These are phyloP conservation scores for Juglanconis juglandina DNA, from an alignment of 2,329 filamentous ascomycete genomes.

Conservation along the genomic window DNA sequence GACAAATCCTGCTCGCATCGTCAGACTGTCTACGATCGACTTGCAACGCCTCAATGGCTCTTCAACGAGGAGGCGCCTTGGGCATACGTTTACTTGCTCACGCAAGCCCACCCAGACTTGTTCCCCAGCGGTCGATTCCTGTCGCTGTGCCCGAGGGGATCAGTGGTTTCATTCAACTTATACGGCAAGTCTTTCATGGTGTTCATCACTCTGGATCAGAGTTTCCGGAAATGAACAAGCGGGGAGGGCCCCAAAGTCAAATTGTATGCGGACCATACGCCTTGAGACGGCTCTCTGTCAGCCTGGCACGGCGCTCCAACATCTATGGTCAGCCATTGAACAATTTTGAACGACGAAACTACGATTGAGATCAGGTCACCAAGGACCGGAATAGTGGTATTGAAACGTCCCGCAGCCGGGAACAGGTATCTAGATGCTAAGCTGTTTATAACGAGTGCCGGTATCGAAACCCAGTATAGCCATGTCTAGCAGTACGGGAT, in stretches of 20 bases:
- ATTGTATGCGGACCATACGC: background rate
- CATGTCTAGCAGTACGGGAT: slow-evolving; percentile 3
- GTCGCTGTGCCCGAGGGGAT: no score
- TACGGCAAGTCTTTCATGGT: background rate
- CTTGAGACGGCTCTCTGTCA: background rate
- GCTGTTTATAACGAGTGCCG: slow-evolving; percentile 8
- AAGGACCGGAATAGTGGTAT: background rate
- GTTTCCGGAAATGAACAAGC: no score
- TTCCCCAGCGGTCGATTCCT: no score
- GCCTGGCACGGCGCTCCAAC: no score
- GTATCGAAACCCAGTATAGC: slow-evolving; percentile 2
- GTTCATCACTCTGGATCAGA: no score
- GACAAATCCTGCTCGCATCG: background rate
- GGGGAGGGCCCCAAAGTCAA: no score
- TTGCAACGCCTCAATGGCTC: background rate
- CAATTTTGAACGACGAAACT: background rate
- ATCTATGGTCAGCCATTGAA: no score
- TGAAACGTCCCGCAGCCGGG: slow-evolving; percentile 14
- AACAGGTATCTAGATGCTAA: slow-evolving; percentile 18
- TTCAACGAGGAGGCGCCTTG: background rate
- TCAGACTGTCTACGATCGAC: background rate
- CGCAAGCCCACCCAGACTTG: background rate
- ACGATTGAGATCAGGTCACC: background rate
- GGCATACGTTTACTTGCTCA: background rate
- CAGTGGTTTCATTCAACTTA: no score